Evolutionary conservation across 2,329 filamentous ascomycete species (phyloP), one percentile per base, ranked within the genome.

Genomic region (Botryosphaeria dothidea): DNA sequence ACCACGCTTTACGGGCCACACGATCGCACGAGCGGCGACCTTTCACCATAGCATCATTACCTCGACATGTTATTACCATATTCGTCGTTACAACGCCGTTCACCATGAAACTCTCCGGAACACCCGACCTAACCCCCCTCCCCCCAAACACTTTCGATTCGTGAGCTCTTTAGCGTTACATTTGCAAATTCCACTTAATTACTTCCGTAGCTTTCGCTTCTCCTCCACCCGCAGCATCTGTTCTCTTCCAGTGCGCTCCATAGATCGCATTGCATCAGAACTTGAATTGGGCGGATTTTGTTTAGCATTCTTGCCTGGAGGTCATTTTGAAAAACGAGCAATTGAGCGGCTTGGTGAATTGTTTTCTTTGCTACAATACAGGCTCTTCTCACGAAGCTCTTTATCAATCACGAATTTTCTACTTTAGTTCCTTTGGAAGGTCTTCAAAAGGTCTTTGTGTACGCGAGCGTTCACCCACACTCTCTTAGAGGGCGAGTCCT

Each of bases 241-340:
- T 60, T 48, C 38, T 41, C 27, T n/a, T 58, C 29, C 54, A 58
- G 54, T 58, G 38, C 36, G 54, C 15, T 58, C 36, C 4, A 31
- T 29, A 31, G 54, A 58, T 31, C 34, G 38, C 54, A 43, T 58
- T 51, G 36, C 29, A 58, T 17, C 41, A 23, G 54, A 31, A 56
- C 17, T 7, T 6, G 5, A 23, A 48, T 25, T 25, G 41, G 56
- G 56, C 27, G 56, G 41, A 36, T 23, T 23, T 60, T 34, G 25
- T 23, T 60, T 34, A 60, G 56, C 38, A 60, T 60, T 60, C 56
- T 48, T 60, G 25, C 11, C 29, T 34, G 38, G 38, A 15, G 25
- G 25, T 3, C 3, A 1, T 25, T 60, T 36, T 21, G 17, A 21
- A 45, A 45, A n/a, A 19, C n/a, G 38, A 17, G 38, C 38, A 41